Evolutionary conservation across 345 rosid species (phyloP), one percentile per base, ranked within the genome.

Genomic region (Hibiscus mutabilis): DNA sequence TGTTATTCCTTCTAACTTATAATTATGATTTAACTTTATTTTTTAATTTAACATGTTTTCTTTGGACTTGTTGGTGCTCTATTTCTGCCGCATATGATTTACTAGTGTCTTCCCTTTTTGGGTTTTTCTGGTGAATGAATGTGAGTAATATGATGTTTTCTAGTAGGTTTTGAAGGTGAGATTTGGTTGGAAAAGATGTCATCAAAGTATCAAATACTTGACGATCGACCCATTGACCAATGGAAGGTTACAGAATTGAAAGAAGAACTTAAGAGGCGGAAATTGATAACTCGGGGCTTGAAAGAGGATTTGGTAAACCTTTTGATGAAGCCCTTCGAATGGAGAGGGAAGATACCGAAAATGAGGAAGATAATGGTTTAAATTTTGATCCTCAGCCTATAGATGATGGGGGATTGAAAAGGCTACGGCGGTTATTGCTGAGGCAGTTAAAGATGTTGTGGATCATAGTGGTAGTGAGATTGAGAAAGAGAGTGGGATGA

Each of bases 211-310:
- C 91, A 96, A 10, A 57, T 87, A 79, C 84, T 92, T 53, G 89
- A 84, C 67, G 82, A 86, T 76, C 77, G 86, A 46, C 95, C 97
- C 64, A 86, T 96, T 78, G 96, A 92, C 73, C 90, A 92, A 77
- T 89, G 89, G 96, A 96, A 87, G 88, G 99, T 96, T 70, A 84
- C 86, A 0, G 98, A 91, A 82, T 78, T 96, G 79, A 96, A 88
- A 74, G 99, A 96, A 73, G 99, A 96, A 88, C 97, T 96, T 56
- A 96, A 84, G 74, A 85, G 77, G 79, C 78, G 99, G 66, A 89
- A 79, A 65, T 73, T 92, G 78, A 75, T 82, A 21, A 84, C 84
- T 21, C 84, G 76, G 73, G 99, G 99, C 64, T 83, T 92, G 85
- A 96, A 96, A 84, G 93, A 87, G 52, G 98, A 96, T 53, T 73